Evolutionary conservation across 2,329 filamentous ascomycete species (phyloP), one percentile per base, ranked within the genome.

Genomic region (Aspergillus brunneoviolaceus): DNA sequence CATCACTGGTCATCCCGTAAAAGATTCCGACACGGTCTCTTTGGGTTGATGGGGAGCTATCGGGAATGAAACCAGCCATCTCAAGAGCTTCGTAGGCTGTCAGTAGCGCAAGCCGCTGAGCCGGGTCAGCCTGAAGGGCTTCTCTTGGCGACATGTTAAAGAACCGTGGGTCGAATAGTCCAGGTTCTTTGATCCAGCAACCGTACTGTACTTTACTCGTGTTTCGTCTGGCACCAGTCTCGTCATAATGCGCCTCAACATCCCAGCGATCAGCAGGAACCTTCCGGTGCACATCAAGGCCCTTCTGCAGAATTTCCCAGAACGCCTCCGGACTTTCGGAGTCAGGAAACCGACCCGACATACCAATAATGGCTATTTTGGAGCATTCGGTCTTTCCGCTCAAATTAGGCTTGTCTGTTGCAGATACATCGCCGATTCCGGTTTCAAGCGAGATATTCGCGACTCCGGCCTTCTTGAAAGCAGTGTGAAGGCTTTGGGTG

Each of bases 61-160:
- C 89, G 0, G 88, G 87, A 10, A 91, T 87, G 69, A 91, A 90
- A 1, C 90, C 91, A 45, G 88, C 87, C 86, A 91, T 90, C 73
- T 95, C 91, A 48, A 95, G 80, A 0, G 91, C 90, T 71, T 94
- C 90, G 68, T 92, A 94, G 0, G 89, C 89, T 4, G 90, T 92
- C 5, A 88, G 85, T 23, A 95, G 78, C 2, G 89, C 89, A 66
- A 94, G 82, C 66, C 91, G 85, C 72, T 92, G 90, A 84, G 91
- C 91, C 0, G 91, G 91, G 72, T 94, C 90, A 1, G 89, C 92
- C 71, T 92, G 89, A 55, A 86, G 85, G 29, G 91, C 91, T 76
- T 94, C 90, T 67, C 89, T 86, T 5, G 90, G 89, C 39, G 89
- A 92, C 87, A 94, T 92, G 76, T 92, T 92, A 84, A 94, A 94